Base-by-base conservation (phyloP, 306 rosid species). In the Quercus variabilis region DNA sequence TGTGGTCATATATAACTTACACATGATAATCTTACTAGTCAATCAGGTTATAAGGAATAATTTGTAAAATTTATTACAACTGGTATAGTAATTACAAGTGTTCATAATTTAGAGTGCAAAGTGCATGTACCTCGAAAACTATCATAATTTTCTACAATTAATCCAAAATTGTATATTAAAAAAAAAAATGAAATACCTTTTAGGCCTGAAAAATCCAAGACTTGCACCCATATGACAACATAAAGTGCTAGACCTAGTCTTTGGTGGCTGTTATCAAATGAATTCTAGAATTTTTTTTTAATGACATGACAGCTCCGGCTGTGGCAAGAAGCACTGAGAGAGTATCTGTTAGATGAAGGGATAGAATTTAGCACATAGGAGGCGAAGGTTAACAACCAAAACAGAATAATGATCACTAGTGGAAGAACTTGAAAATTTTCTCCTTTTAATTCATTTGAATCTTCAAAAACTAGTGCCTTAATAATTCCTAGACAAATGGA, bases 221-320 rank as follows among this genome's bases (percentile, higher is more conserved):
- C 89, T 88, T 95, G 99, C 26, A 87, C 62, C 88, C 90, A 81
- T 2, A 93, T 75, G 26, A 89, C 96, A 84, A 63, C 85, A 78
- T 93, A 95, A 82, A 95, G 97, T 56, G 89, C 94, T 28, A 95
- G 89, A 21, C 99, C 99, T 83, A 95, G 59, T 87, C 95, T 93
- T 86, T 95, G 98, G 79, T 95, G 99, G 71, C 55, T 78, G 83
- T 95, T 95, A 73, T 93, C 87, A 86, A 95, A 95, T 81, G 94
- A 90, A 79, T 95, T 95, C 90, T 93, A 96, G 78, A 95, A 91
- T 71, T 87, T 90, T 79, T 79, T 71, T 93, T 28, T 35, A 95
- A 56, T 55, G 99, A 95, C 85, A 95, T 74, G 17, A 90, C 87
- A 56, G 97, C 98, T 83, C 94, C 97, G 76, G 86, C 85, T 74